Percentiles rank a stretch among this genome's conserved stretches.
Evolutionary conservation across 371 early-diverging fungal genomes (phyloP).

Genomic region (Mucor plumbeus): DNA sequence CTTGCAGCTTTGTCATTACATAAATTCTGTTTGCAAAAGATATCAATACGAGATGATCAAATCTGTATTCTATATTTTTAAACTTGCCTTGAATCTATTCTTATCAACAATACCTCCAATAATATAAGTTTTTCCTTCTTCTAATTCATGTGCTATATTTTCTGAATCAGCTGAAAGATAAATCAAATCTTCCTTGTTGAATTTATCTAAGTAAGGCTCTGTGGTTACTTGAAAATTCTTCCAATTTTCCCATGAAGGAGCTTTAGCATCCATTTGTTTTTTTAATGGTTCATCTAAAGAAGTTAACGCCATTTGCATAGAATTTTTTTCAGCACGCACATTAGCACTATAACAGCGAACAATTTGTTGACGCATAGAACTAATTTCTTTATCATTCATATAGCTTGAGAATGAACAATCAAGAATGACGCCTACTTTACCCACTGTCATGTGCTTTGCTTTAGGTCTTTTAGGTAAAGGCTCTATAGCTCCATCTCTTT

Average conservation of each 20-base stretch:
- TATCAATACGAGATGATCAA: not conserved
- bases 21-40: conserved; percentile 48
- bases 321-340: conserved; percentile 45
- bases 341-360: conserved; percentile 75
- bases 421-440: conserved; percentile 58
- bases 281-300: conserved; percentile 45
- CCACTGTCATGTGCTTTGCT: conserved; percentile 35
- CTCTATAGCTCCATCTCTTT: conserved; percentile 41
- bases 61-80: not conserved
- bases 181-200: conserved; percentile 66
- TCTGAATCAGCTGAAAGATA: conserved; percentile 93
- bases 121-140: conserved; percentile 77
- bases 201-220: conserved; percentile 50
- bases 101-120: conserved; percentile 97
- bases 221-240: conserved; percentile 41
- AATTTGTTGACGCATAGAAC: conserved; percentile 71
- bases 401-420: conserved; percentile 80
- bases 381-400: conserved; percentile 78
- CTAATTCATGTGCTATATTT: conserved; percentile 69
- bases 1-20: conserved; percentile 80
- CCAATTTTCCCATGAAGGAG: conserved; percentile 50
- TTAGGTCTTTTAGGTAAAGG: conserved; percentile 39
- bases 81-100: conserved; percentile 78
- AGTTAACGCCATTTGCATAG: conserved; percentile 58
- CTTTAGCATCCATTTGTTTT: conserved; percentile 49